Evolutionary conservation across 192 early-diverging fungal species (phyloP), one percentile per base, ranked within the genome.

Genomic region (Umbelopsis isabellina): DNA sequence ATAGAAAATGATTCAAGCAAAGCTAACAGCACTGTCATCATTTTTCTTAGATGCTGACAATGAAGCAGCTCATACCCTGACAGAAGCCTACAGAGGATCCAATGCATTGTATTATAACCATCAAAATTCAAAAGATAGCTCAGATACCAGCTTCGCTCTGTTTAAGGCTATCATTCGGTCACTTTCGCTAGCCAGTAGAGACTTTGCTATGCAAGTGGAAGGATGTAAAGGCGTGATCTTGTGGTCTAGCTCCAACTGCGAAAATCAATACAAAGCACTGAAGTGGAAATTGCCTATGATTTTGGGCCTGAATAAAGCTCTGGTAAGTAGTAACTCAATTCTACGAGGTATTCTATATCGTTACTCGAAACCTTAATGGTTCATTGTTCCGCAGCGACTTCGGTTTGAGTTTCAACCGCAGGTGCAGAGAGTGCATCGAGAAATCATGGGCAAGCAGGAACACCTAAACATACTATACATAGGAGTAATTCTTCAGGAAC

Each of bases 131-230:
- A 46, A 21, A 68, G 21, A 65, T 69, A 2, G 25, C 49, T 30
- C 23, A 22, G 41, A 50, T 6, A 35, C 64, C 13, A 37, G 67
- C 12, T 72, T 33, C 21, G 44, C 50, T 25, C 47, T 77, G 8
- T 77, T 77, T 23, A 72, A 69, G 51, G 64, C 30, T 21, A 69
- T 77, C 18, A 66, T 77, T 16, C 51, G 69, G 22, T 25, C 44
- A 18, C 67, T 67, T 2, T 48, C 75, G 12, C 45, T 55, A 13
- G 41, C 51, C 35, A 77, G 72, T 51, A 65, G 70, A 15, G 77
- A 79, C 20, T 79, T 71, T 68, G 73, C 71, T 33, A 52, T 79
- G 25, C 77, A 79, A 69, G 72, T 72, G 4, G 77, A 79, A 21
- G 77, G 72, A 0, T 79, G 72, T 33, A 79, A 79, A 35, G 77